Evolutionary conservation across 2,329 filamentous ascomycete genomes (phyloP).

Genomic region (Fusarium sacchari): DNA sequence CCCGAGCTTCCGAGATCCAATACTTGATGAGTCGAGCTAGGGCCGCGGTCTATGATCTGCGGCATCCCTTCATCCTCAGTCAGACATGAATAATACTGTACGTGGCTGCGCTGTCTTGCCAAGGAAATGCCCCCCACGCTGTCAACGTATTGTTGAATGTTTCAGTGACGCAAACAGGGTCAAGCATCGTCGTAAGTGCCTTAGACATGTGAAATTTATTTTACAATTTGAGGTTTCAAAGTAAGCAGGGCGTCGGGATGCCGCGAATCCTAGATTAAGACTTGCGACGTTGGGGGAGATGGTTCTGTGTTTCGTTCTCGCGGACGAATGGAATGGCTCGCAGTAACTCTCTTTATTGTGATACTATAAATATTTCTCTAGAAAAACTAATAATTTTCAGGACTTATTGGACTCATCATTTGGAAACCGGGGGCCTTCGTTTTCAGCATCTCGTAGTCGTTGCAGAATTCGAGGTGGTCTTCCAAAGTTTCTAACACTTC

Average conservation of each 20-base stretch:
- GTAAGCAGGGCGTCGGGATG: neutral
- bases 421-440: neutral
- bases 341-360: neutral
- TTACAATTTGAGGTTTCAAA: neutral
- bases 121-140: neutral
- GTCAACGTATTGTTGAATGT: neutral
- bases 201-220: neutral
- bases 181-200: neutral
- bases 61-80: too few species aligned
- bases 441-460: neutral
- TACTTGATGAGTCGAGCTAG: too few species aligned
- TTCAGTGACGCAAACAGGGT: neutral
- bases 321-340: neutral
- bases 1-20: too few species aligned
- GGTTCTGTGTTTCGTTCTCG: too few species aligned
- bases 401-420: neutral
- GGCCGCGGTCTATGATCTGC: too few species aligned
- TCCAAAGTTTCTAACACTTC: neutral
- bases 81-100: too few species aligned
- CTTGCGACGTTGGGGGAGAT: neutral
- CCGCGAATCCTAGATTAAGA: too few species aligned
- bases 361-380: neutral
- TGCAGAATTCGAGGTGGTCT: neutral
- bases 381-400: neutral
- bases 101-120: too few species aligned